Percentiles rank a stretch among this genome's conserved stretches.
These are phyloP conservation scores for Amphibolis antarctica DNA, from an alignment of 106 monocot species.

Conservation along the genomic window DNA sequence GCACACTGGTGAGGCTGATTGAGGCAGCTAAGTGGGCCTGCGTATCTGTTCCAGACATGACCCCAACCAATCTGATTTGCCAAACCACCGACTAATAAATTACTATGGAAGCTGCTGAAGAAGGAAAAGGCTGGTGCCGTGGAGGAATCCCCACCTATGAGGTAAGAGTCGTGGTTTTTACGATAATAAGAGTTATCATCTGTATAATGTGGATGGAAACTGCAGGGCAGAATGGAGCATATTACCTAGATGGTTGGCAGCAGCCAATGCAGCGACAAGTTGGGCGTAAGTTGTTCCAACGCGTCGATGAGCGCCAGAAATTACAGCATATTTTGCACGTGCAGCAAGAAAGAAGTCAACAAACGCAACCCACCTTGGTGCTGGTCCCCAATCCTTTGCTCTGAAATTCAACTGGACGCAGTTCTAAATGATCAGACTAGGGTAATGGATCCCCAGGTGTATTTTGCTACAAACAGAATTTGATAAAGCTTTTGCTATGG, in stretches of 20 bases:
- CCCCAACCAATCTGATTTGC: conserved; percentile 71
- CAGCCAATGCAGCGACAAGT: conserved; percentile 78
- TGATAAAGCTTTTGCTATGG: too few relatives aligned
- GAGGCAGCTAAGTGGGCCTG: conserved; percentile 66
- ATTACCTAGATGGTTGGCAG: conserved; percentile 61
- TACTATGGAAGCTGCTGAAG: conserved; percentile 82
- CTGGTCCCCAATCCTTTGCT: conserved; percentile 91
- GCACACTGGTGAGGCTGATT: conserved; percentile 71
- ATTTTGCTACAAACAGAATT: too few relatives aligned
- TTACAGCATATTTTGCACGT: conserved; percentile 73
- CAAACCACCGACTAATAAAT: conserved; percentile 46
- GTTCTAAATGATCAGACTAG: not conserved
- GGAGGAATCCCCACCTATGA: conserved; percentile 31
- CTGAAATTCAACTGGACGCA: conserved; percentile 38
- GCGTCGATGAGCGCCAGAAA: conserved; percentile 92
- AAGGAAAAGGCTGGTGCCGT: conserved; percentile 40
- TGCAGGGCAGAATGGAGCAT: conserved; percentile 4
- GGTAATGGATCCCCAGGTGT: not conserved
- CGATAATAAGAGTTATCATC: not conserved
- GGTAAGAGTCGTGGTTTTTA: conserved; percentile 2
- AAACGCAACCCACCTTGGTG: conserved; percentile 97
- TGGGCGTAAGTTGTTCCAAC: conserved; percentile 95
- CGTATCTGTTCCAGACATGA: conserved; percentile 81
- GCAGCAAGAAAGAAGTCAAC: conserved; percentile 96
- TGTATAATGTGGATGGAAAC: not conserved